These are phyloP conservation scores for button mushroom (Agaricus bisporus) DNA, from an alignment of 768 basidiomycete species.

Conservation along the genomic window DNA sequence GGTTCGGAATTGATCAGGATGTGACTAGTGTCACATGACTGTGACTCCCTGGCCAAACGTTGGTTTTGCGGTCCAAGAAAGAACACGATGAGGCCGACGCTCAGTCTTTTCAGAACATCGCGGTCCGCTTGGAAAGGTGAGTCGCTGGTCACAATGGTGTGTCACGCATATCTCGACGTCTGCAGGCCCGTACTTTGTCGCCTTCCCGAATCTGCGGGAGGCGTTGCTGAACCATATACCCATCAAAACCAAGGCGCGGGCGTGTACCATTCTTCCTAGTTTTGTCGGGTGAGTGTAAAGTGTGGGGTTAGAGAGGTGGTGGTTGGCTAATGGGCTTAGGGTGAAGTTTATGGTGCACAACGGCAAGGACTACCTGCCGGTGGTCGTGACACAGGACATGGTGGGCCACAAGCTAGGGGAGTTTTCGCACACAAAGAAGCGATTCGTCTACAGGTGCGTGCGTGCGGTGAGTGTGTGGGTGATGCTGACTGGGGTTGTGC, in stretches of 20 bases:
- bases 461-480: not conserved
- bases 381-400: conserved; percentile 92
- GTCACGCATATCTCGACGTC: not conserved
- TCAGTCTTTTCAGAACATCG: conserved; percentile 49
- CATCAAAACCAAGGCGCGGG: conserved; percentile 81
- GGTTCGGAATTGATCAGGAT: no score
- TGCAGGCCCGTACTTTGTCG: conserved; percentile 88
- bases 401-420: conserved; percentile 97
- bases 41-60: conserved; percentile 5
- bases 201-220: conserved; percentile 83
- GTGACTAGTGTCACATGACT: not conserved
- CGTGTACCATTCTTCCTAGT: conserved; percentile 91
- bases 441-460: conserved; percentile 79
- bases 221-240: conserved; percentile 77
- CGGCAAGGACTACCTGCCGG: conserved; percentile 83
- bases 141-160: conserved; percentile 4
- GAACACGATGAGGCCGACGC: conserved; percentile 54
- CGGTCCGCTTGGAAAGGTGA: conserved; percentile 85
- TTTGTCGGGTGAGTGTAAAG: conserved; percentile 76
- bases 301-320: not conserved
- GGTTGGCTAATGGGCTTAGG: conserved; percentile 29
- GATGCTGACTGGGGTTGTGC: not conserved
- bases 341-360: conserved; percentile 92
- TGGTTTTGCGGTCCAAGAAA: not conserved
- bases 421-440: conserved; percentile 86